Base-by-base conservation (phyloP, 106 monocot genomes). In the Agapanthus africanus region DNA sequence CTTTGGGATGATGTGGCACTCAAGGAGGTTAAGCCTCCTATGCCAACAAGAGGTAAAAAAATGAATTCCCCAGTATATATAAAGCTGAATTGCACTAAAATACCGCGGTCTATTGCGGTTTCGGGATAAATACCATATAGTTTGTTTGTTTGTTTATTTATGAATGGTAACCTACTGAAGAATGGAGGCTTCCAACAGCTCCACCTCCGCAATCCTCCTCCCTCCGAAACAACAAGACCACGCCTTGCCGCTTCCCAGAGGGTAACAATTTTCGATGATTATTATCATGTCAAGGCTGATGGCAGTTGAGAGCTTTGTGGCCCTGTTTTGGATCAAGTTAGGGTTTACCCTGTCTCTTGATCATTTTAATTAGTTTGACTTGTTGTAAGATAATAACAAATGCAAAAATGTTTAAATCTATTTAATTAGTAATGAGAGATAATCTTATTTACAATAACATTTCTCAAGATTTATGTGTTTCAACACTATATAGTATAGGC, bases 1-100 rank as follows among this genome's bases (percentile, higher is more conserved):
- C 84, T 95, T 26, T 36, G 91, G 54, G 95, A 91, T 69, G 88
- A 83, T 19, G 76, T 95, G n/a, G 95, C 91, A 28, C 86, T 95
- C 32, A 95, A 95, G 73, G 85, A 91, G 83, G 81, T 95, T 28
- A 28, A 66, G 18, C 81, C 86, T 67, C 85, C 83, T 0, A 65
- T 49, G 40, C 84, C 90, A 30, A 87, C 80, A 18, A 77, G 54
- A 85, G 82, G 94, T 94, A n/a, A n/a, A n/a, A n/a, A n/a, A n/a
- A 30, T 9, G n/a, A 4, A 4, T 37, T 8, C 18, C n/a, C n/a
- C n/a, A n/a, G n/a, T n/a, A n/a, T n/a, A n/a, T n/a, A n/a, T n/a
- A n/a, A n/a, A n/a, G n/a, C n/a, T n/a, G n/a, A n/a, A n/a, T n/a
- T n/a, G n/a, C n/a, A n/a, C n/a, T n/a, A n/a, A n/a, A n/a, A n/a